Base-by-base conservation (phyloP, 768 basidiomycete genomes). In the Lactarius psammicola region DNA sequence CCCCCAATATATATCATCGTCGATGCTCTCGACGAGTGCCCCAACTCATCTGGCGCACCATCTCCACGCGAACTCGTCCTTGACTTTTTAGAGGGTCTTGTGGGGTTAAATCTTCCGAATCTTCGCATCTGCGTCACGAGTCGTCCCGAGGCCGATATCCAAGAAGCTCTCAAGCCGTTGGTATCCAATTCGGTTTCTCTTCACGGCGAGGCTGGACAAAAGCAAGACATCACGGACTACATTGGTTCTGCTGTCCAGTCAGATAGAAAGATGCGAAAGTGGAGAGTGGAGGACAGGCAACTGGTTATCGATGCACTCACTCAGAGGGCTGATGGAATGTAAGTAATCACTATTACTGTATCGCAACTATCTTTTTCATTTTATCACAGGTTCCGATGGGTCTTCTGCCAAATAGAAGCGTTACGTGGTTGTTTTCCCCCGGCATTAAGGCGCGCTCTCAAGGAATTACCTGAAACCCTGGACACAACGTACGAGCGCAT, bases 21-120 rank as follows among this genome's bases (percentile, higher is more conserved):
- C 0, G 63, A 64, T 23, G 63, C 36, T 11, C 44, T 64, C 23
- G 63, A 64, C 9, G 63, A 64, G 28, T 64, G 56, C 31, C 56
- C 63, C 28, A 51, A 64, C 2, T 38, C 28, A 7, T 51, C 63
- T 15, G 63, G 63, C 4, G 30, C 58, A 3, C 56, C 46, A 2
- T 58, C 63, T 0, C 20, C 46, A 4, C 63, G 63, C 10, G 63
- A 40, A 26, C 49, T 51, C 20, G 63, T 64, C 5, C 46, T 64
- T 9, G n/a, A 51, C 1, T 18, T 58, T 20, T 4, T 64, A 13
- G 42, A 53, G 28, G 13, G 5, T 3, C 28, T 64, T 28, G n/a
- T 64, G 1, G 28, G 20, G 11, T 31, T 40, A 28, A 46, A 58
- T 18, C 56, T 58, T 64, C 28, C 56, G 36, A 49, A 59, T 23